phyloP scores from a whole-genome alignment of 1,284 basidiomycete species.

The Apiotrichum laibachii region DNA sequence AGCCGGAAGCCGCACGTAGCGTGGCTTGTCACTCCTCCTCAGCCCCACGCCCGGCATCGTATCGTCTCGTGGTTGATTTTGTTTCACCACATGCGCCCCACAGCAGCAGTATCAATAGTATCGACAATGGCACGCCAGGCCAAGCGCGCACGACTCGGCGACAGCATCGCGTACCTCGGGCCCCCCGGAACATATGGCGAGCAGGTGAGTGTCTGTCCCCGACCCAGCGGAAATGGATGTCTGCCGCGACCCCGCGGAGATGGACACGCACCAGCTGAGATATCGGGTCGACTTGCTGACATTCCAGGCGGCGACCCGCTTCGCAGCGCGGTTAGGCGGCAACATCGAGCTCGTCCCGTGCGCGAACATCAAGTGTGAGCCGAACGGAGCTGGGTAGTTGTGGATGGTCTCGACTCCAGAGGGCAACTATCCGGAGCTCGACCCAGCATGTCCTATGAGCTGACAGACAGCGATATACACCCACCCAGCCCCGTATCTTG shows the following conservation, averaged over 20 bases:
- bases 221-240: too few species aligned
- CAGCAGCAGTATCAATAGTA: neutral
- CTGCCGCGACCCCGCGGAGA: too few species aligned
- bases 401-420: too few species aligned
- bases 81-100: neutral
- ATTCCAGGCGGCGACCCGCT: constrained; percentile 24
- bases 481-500: constrained; percentile 28
- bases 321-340: constrained; percentile 16
- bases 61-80: neutral
- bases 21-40: too few species aligned
- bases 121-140: neutral
- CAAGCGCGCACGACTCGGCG: neutral
- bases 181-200: constrained; percentile 50
- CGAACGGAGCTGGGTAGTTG: too few species aligned
- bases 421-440: neutral
- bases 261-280: too few species aligned
- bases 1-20: too few species aligned
- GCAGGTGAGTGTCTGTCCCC: constrained; percentile 31
- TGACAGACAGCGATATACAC: constrained; percentile 29
- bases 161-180: constrained; percentile 44
- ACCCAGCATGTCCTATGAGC: too few species aligned
- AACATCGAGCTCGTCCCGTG: constrained; percentile 30
- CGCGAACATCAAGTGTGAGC: constrained; percentile 34
- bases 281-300: neutral
- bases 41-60: too few species aligned